Evolutionary conservation across 1,284 basidiomycete species (phyloP), one percentile per base, ranked within the genome.

Genomic region (Rhodotorula sp.): DNA sequence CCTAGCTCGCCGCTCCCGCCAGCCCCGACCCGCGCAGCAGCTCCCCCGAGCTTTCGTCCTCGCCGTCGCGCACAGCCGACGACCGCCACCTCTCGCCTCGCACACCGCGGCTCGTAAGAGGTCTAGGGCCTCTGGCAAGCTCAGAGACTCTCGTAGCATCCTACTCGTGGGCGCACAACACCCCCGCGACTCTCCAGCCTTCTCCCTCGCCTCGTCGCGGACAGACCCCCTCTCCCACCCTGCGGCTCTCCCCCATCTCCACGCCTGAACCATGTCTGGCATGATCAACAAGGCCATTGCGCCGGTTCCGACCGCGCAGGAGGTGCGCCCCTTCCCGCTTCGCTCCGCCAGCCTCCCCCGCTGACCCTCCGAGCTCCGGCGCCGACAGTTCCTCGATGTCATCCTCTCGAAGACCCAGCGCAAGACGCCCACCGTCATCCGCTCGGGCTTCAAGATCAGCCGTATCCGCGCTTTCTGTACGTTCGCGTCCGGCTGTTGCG

Each of bases 391-490:
- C 62, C 62, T 68, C 58, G 74, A 69, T 66, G 71, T 72, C 41
- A 71, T 78, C 56, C 74, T 95, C 81, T 95, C 91, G 80, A 97
- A 90, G 85, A 98, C 93, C 27, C 94, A 94, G 84, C 86, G 96
- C 78, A 97, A 97, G 85, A 98, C 96, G 46, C 95, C 96, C 25
- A 98, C 96, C 56, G 96, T 92, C 78, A 96, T 97, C 80, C 94
- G 96, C 83, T 94, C 94, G 86, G 98, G 97, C 85, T 97, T 97
- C 86, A 98, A 99, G 86, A 99, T 99, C 82, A 93, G 91, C 74
- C 89, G 94, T 69, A 75, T 75, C 44, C 55, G 73, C 44, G 55
- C 63, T 19, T 72, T 72, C 66, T 72, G 70, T 72, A 50, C 32
- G 70, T 68, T 8, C 25, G 13, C 27, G 21, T 9, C n/a, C 9